These are phyloP conservation scores for Iberis pinnata DNA, from an alignment of 345 rosid species.

Conservation along the genomic window DNA sequence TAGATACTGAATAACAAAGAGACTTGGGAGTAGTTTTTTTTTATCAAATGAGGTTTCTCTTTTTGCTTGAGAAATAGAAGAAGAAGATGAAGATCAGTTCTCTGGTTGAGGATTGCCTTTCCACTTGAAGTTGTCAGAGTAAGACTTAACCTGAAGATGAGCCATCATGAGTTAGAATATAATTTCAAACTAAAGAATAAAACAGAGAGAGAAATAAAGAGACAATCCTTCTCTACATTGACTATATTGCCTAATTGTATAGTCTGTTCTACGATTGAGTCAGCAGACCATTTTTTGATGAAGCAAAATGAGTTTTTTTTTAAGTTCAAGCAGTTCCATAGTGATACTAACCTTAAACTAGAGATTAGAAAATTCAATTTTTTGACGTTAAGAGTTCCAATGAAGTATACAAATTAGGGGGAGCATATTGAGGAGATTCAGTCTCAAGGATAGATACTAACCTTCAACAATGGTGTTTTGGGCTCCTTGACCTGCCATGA, in stretches of 20 bases:
- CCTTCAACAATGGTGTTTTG: conserved; percentile 38
- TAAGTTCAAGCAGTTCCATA: background rate
- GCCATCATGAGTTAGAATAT: background rate
- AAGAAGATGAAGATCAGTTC: conserved; percentile 22
- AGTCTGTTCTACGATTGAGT: too few species aligned
- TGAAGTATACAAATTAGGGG: too few species aligned
- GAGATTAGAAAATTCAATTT: too few species aligned
- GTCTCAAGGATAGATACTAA: conserved; percentile 11
- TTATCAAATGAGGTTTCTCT: conserved; percentile 3
- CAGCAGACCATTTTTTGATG: conserved; percentile 2
- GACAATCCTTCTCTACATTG: too few species aligned
- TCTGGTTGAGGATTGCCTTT: conserved; percentile 56
- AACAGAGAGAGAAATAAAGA: background rate
- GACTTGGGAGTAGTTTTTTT: background rate
- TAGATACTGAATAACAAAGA: conserved; percentile 23
- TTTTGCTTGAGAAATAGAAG: conserved; percentile 6
- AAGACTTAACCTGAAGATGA: conserved; percentile 50
- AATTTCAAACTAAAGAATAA: background rate
- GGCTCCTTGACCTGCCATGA: conserved; percentile 65
- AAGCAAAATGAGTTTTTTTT: background rate
- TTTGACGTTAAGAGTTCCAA: too few species aligned
- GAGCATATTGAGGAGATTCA: background rate
- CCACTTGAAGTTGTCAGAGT: conserved; percentile 96
- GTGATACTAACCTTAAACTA: background rate
- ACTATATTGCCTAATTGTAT: too few species aligned